Conservation (phyloP, 352 stramenopile species). For the Pythium rhizo-oryzae region DNA sequence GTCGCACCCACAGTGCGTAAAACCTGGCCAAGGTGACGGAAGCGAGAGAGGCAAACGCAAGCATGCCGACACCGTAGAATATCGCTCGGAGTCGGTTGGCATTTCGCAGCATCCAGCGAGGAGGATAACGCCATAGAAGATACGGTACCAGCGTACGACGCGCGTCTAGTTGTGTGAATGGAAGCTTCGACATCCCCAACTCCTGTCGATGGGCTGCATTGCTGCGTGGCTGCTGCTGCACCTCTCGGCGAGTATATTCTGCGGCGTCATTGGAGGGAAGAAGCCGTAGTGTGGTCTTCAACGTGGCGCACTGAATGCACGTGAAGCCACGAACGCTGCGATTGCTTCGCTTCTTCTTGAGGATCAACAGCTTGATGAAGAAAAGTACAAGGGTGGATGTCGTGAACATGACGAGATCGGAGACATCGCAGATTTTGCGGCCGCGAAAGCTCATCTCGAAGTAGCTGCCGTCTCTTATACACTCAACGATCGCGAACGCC, state of each 20-base stretch:
- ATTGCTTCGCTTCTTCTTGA: slow-evolving; percentile 10
- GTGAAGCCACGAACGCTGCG: slow-evolving; percentile 1
- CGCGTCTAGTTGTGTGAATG: background rate
- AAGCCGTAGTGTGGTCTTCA: slow-evolving; percentile 11
- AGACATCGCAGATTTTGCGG: background rate
- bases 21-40: background rate
- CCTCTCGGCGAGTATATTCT: background rate
- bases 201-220: background rate
- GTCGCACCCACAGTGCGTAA: background rate
- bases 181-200: background rate
- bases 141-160: no score
- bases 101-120: no score
- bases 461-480: background rate
- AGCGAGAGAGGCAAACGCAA: background rate
- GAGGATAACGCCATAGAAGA: no score
- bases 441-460: background rate
- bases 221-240: background rate
- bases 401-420: slow-evolving; percentile 15
- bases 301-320: slow-evolving; percentile 13
- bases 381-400: slow-evolving; percentile 14
- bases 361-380: slow-evolving; percentile 3
- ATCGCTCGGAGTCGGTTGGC: background rate
- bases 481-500: background rate
- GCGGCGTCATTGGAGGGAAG: background rate
- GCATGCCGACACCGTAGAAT: background rate